Conservation (phyloP, 192 early-diverging fungal genomes). For the Rhizoclosmatium globosum region DNA sequence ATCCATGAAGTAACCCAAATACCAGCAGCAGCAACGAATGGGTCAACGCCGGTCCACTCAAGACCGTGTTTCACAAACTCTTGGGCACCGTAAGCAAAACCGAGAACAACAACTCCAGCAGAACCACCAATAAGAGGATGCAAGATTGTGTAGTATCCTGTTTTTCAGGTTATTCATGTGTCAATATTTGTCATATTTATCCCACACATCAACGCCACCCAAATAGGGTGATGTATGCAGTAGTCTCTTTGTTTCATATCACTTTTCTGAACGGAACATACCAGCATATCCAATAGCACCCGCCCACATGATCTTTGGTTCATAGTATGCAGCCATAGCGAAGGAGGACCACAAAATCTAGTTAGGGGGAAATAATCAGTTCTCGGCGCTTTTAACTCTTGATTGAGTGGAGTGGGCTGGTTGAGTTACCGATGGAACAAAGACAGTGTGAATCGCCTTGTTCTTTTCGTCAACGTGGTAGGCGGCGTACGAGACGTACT, state of each 20-base stretch:
- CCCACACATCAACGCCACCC: slow-evolving; percentile 34
- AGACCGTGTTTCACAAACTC: background rate
- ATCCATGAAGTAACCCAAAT: slow-evolving; percentile 84
- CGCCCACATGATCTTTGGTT: too few relatives aligned
- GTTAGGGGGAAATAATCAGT: too few relatives aligned
- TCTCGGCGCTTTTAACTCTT: too few relatives aligned
- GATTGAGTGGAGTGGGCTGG: slow-evolving; percentile 37
- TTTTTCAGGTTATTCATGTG: slow-evolving; percentile 71
- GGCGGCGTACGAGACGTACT: slow-evolving; percentile 62
- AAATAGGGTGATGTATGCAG: slow-evolving; percentile 62
- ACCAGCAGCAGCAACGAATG: slow-evolving; percentile 49
- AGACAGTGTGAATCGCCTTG: slow-evolving; percentile 84
- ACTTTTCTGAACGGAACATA: too few relatives aligned
- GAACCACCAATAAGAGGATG: slow-evolving; percentile 34
- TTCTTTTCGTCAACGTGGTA: slow-evolving; percentile 62
- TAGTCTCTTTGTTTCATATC: slow-evolving; percentile 33
- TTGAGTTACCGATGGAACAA: slow-evolving; percentile 92
- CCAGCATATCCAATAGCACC: too few relatives aligned
- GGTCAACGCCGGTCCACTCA: slow-evolving; percentile 9
- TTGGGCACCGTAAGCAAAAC: background rate
- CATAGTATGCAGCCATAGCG: too few relatives aligned
- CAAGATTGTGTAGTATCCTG: slow-evolving; percentile 79
- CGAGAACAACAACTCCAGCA: slow-evolving; percentile 5
- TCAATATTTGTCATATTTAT: slow-evolving; percentile 50
- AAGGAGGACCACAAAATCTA: too few relatives aligned